These are phyloP conservation scores for Jaminaea rosea DNA, from an alignment of 1,284 basidiomycete species.

Conservation along the genomic window DNA sequence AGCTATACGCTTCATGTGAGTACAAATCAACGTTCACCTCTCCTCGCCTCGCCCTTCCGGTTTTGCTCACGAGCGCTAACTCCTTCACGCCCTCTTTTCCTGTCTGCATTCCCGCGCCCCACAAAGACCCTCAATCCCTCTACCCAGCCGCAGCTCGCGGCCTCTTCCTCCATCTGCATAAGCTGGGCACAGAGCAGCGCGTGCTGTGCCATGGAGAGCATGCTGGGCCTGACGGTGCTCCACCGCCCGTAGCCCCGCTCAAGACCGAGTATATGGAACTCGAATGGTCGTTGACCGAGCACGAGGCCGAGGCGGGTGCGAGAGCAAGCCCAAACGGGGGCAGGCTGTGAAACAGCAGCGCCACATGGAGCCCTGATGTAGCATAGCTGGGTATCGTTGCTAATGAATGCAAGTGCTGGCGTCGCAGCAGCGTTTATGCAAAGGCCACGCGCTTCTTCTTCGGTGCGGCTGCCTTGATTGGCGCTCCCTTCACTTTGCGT, in stretches of 20 bases:
- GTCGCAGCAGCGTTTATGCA: too few relatives aligned
- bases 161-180: conserved; percentile 64
- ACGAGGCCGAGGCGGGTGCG: background rate
- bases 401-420: too few relatives aligned
- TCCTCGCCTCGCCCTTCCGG: too few relatives aligned
- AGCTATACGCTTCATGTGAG: conserved; percentile 57
- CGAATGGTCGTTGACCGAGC: background rate
- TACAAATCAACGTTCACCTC: background rate
- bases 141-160: conserved; percentile 66
- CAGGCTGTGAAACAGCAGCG: too few relatives aligned
- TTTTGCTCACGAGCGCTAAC: too few relatives aligned
- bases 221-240: too few relatives aligned
- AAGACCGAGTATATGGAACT: background rate
- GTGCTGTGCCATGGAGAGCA: background rate
- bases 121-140: conserved; percentile 55
- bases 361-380: too few relatives aligned
- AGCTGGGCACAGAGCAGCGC: conserved; percentile 50
- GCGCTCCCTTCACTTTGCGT: too few relatives aligned
- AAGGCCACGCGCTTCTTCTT: too few relatives aligned
- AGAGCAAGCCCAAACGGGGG: background rate
- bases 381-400: too few relatives aligned
- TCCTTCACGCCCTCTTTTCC: background rate
- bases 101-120: background rate
- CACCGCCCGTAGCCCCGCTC: background rate
- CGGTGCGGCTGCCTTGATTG: too few relatives aligned